These are phyloP conservation scores for Cyclotella cryptica DNA, from an alignment of 108 stramenopile species.

Conservation along the genomic window DNA sequence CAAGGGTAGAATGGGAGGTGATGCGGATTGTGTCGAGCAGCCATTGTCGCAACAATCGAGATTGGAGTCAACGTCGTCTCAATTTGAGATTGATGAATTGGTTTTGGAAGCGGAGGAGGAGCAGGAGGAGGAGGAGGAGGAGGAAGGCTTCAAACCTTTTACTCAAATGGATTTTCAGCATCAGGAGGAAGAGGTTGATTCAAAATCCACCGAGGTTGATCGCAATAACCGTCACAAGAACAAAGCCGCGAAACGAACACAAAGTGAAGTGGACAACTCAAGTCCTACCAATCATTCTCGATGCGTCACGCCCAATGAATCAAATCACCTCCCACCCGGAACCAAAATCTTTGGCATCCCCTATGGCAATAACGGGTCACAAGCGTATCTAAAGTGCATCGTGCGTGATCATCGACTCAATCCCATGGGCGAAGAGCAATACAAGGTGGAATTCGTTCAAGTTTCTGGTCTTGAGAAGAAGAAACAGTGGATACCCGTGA, in stretches of 20 bases:
- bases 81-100: slow-evolving; percentile 11
- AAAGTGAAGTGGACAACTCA: neutral
- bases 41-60: slow-evolving; percentile 4
- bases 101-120: no score
- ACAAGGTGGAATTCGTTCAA: slow-evolving; percentile 22
- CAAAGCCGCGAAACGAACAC: neutral
- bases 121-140: no score
- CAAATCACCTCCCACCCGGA: slow-evolving; percentile 6
- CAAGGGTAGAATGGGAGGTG: slow-evolving; percentile 4
- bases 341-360: slow-evolving; percentile 24
- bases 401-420: slow-evolving; percentile 20
- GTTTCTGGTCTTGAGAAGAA: slow-evolving; percentile 13
- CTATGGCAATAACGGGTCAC: slow-evolving; percentile 21
- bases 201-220: neutral
- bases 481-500: slow-evolving; percentile 28
- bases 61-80: neutral
- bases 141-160: slow-evolving; percentile 9
- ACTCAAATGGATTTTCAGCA: slow-evolving; percentile 13
- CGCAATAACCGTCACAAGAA: neutral
- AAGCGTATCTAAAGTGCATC: slow-evolving; percentile 19
- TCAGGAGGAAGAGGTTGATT: neutral
- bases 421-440: slow-evolving; percentile 10
- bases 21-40: neutral
- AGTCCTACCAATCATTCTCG: neutral
- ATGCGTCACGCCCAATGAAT: neutral